Evolutionary conservation across 371 early-diverging fungal genomes (phyloP).

Genomic region (Actinomucor elegans): DNA sequence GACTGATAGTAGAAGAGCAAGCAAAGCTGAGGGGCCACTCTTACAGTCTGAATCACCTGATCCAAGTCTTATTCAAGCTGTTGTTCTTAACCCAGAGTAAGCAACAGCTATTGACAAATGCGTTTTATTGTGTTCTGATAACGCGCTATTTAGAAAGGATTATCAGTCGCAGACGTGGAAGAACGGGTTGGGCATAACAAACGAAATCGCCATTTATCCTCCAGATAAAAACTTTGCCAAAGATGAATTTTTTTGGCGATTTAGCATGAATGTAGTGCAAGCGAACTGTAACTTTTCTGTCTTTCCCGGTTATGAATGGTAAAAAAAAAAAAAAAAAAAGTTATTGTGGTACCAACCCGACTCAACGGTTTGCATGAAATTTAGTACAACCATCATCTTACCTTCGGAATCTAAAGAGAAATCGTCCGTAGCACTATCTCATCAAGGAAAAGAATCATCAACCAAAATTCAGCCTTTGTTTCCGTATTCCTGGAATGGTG

Average conservation of each 20-base stretch:
- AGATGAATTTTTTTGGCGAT: constrained; percentile 59
- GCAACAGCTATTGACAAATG: background rate
- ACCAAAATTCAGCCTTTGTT: constrained; percentile 46
- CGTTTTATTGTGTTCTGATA: background rate
- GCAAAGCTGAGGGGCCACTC: background rate
- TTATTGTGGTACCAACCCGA: too few relatives aligned
- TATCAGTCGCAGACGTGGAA: constrained; percentile 50
- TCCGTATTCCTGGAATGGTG: constrained; percentile 59
- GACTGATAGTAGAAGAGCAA: background rate
- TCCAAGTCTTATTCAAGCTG: constrained; percentile 20
- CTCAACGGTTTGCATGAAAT: background rate
- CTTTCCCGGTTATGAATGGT: constrained; percentile 62
- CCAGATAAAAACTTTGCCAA: constrained; percentile 33
- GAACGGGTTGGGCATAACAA: constrained; percentile 60
- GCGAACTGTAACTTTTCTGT: constrained; percentile 54
- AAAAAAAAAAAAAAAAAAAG: too few relatives aligned
- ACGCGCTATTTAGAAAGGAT: constrained; percentile 7
- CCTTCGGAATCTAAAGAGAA: constrained; percentile 8
- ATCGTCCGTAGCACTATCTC: constrained; percentile 38
- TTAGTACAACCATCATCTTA: constrained; percentile 24
- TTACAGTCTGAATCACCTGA: constrained; percentile 39
- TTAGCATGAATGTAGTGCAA: constrained; percentile 39
- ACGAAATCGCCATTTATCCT: constrained; percentile 58
- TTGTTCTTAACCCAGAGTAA: constrained; percentile 19
- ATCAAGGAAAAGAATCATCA: constrained; percentile 47